Conservation (phyloP, 2,329 filamentous ascomycete species). For the Ceratocystis harringtonii region DNA sequence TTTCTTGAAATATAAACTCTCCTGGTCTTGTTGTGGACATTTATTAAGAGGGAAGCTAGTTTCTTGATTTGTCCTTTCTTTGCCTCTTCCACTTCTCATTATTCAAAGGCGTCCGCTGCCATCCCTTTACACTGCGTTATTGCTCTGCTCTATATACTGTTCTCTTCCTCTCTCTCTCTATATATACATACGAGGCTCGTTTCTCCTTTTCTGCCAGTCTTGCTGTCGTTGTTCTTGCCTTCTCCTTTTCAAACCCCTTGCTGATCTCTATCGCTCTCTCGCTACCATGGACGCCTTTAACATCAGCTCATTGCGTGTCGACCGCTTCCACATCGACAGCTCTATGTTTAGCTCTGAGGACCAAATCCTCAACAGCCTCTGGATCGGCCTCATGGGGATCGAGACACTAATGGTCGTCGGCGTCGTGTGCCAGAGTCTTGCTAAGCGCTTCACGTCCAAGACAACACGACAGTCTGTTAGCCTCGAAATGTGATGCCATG, state of each 20-base stretch:
- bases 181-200: neutral
- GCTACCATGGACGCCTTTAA: slow-evolving; percentile 9
- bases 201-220: neutral
- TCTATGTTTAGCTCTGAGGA: slow-evolving; percentile 25
- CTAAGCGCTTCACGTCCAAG: slow-evolving; percentile 19
- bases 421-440: slow-evolving; percentile 24
- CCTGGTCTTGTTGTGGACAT: neutral
- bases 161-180: neutral
- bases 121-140: too few relatives aligned
- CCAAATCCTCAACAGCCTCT: slow-evolving; percentile 31
- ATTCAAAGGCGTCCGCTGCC: neutral
- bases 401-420: slow-evolving; percentile 32
- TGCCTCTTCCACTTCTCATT: neutral
- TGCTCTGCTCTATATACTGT: too few relatives aligned
- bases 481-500: slow-evolving; percentile 10
- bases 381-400: slow-evolving; percentile 33
- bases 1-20: slow-evolving; percentile 8
- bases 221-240: neutral
- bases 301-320: slow-evolving; percentile 5
- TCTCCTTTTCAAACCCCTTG: neutral
- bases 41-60: neutral
- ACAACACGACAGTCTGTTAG: slow-evolving; percentile 16
- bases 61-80: neutral
- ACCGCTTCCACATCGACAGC: slow-evolving; percentile 12
- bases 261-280: neutral